Evolutionary conservation across 2,329 filamentous ascomycete species (phyloP).

Genomic region (Orbilia blumenaviensis): DNA sequence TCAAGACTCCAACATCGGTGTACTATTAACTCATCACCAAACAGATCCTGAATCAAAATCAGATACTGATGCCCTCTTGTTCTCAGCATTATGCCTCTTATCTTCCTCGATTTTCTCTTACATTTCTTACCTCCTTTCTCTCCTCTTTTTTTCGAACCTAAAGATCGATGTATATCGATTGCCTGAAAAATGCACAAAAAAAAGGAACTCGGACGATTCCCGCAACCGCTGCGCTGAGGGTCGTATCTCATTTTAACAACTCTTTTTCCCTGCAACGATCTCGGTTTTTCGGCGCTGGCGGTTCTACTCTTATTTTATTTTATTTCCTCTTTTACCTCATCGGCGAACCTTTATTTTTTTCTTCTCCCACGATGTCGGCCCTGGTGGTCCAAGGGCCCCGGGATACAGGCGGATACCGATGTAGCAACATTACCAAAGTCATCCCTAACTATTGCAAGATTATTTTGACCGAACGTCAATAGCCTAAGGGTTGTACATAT

Average conservation of each 20-base stretch:
- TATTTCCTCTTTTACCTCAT: background rate
- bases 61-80: conserved; percentile 25
- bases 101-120: background rate
- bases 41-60: conserved; percentile 12
- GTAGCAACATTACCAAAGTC: background rate
- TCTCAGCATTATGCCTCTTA: background rate
- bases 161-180: conserved; percentile 9
- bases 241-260: background rate
- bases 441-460: background rate
- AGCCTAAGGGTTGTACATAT: conserved; percentile 2
- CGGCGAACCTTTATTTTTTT: background rate
- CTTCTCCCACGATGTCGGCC: background rate
- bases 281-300: conserved; percentile 6
- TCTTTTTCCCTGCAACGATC: background rate
- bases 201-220: conserved; percentile 31
- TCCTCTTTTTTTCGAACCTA: background rate
- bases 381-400: background rate
- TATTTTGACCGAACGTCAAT: background rate
- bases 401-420: background rate
- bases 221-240: background rate
- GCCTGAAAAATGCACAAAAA: conserved; percentile 24
- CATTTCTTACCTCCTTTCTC: background rate
- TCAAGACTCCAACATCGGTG: background rate
- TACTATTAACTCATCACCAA: conserved; percentile 6
- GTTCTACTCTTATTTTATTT: background rate